Percentiles rank a stretch among this genome's conserved stretches.
Conservation (phyloP, 2,329 filamentous ascomycete species). For the Lasiodiplodia sp. region DNA sequence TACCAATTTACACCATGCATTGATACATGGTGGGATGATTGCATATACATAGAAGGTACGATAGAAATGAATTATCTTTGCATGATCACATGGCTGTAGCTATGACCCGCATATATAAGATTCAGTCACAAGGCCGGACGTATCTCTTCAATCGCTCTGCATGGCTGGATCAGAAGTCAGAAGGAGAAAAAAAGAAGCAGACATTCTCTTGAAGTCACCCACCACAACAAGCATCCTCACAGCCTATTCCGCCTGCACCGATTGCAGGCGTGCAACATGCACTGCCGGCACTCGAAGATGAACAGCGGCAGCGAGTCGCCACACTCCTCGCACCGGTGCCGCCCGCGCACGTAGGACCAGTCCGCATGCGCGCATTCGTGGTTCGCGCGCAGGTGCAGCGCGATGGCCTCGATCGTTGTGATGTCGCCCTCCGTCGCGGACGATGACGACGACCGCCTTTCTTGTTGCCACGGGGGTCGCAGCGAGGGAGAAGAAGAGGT, state of each 20-base stretch:
- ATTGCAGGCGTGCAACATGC: constrained; percentile 1
- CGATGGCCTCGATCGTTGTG: neutral
- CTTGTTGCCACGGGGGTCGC: too few species aligned
- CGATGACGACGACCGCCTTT: too few species aligned
- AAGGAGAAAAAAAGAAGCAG: too few species aligned
- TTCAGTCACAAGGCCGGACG: too few species aligned
- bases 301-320: neutral
- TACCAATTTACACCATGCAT: neutral
- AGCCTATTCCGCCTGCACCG: constrained; percentile 23
- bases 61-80: constrained; percentile 3
- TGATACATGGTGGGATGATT: neutral
- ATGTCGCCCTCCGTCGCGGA: neutral
- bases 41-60: constrained; percentile 14
- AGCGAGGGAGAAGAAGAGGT: too few species aligned
- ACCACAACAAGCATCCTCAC: neutral
- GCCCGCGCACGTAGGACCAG: constrained; percentile 5
- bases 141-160: too few species aligned
- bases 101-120: too few species aligned
- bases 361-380: constrained; percentile 11
- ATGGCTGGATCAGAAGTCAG: neutral
- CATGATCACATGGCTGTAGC: neutral
- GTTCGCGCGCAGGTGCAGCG: constrained; percentile 6
- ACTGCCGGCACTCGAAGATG: constrained; percentile 22
- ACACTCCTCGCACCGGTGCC: constrained; percentile 20
- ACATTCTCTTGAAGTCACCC: too few species aligned